A percentile compares a stretch with the other conserved stretches of the same genome.
Evolutionary conservation across 495 filamentous ascomycete genomes (phyloP).

Genomic region (Podospora conica): DNA sequence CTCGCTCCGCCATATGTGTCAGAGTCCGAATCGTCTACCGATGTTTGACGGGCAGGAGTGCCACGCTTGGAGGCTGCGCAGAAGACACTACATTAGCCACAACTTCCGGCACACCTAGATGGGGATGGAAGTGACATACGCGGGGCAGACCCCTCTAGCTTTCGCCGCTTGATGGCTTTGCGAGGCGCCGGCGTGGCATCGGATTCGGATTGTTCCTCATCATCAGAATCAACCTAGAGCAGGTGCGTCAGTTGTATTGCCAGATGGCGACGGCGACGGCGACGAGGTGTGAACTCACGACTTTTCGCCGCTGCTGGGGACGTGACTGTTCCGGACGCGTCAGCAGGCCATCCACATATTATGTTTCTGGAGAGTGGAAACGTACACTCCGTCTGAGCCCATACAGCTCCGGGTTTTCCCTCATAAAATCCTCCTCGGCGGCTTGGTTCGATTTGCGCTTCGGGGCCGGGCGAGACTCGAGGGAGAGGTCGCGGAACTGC

Average conservation of each 20-base stretch:
- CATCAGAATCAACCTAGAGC: conserved; percentile 60
- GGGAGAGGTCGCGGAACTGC: conserved; percentile 58
- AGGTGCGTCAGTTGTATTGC: conserved; percentile 13
- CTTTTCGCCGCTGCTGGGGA: conserved; percentile 42
- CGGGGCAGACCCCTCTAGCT: conserved; percentile 44
- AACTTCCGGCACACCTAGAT: background rate
- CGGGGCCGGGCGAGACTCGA: conserved; percentile 53
- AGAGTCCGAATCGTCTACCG: conserved; percentile 57
- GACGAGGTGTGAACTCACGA: conserved; percentile 37
- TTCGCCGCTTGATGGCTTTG: conserved; percentile 43
- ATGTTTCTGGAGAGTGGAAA: conserved; percentile 9
- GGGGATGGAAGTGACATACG: conserved; percentile 31
- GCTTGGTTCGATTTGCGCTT: conserved; percentile 67
- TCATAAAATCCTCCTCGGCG: conserved; percentile 74
- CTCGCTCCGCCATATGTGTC: conserved; percentile 73
- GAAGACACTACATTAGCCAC: conserved; percentile 17
- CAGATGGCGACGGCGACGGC: conserved; percentile 10
- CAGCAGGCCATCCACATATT: conserved; percentile 23
- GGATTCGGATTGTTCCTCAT: conserved; percentile 55
- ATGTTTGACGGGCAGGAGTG: conserved; percentile 53
- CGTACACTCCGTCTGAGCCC: conserved; percentile 86
- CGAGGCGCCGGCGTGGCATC: conserved; percentile 50
- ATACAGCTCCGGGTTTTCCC: conserved; percentile 92
- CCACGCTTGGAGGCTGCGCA: conserved; percentile 58
- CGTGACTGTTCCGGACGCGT: conserved; percentile 39